Conservation (phyloP, 805 yeast genomes). For the Wickerhamiella kurtzmanii region DNA sequence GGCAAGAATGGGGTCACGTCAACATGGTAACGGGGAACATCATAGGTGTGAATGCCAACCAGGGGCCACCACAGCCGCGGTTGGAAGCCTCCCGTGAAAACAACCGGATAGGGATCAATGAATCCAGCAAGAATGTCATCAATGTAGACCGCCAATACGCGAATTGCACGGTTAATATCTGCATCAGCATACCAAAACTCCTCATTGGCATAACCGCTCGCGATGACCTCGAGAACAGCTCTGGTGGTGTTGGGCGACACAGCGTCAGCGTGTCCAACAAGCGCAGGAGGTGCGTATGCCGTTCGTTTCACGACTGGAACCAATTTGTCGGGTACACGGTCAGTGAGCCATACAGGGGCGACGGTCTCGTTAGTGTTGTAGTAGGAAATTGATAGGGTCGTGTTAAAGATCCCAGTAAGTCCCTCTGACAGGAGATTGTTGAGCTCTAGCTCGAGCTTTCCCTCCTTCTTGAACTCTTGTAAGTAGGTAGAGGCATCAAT, state of each 20-base stretch:
- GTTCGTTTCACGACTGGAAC: neutral
- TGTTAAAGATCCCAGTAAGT: conserved; percentile 48
- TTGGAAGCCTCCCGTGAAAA: conserved; percentile 70
- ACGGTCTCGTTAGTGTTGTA: conserved; percentile 24
- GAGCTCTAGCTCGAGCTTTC: conserved; percentile 40
- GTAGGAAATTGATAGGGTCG: conserved; percentile 39
- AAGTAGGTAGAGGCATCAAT: conserved; percentile 55
- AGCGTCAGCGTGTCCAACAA: conserved; percentile 13
- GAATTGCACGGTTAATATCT: neutral
- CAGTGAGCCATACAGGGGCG: conserved; percentile 11
- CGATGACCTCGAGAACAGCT: conserved; percentile 41
- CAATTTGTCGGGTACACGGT: conserved; percentile 6
- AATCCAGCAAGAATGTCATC: conserved; percentile 47
- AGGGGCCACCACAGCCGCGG: conserved; percentile 75
- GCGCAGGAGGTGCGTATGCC: conserved; percentile 1
- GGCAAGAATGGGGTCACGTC: conserved; percentile 65
- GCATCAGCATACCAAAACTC: conserved; percentile 60
- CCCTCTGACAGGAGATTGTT: conserved; percentile 42
- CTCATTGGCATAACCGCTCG: conserved; percentile 65
- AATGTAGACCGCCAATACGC: conserved; percentile 38
- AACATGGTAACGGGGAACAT: conserved; percentile 50
- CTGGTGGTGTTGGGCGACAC: conserved; percentile 45
- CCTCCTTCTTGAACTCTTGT: conserved; percentile 33
- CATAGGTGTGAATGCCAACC: conserved; percentile 62
- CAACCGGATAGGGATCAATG: conserved; percentile 55